Percentiles rank a stretch among this genome's conserved stretches.
Evolutionary conservation across 106 monocot genomes (phyloP).

Genomic region (Vanilla planifolia): DNA sequence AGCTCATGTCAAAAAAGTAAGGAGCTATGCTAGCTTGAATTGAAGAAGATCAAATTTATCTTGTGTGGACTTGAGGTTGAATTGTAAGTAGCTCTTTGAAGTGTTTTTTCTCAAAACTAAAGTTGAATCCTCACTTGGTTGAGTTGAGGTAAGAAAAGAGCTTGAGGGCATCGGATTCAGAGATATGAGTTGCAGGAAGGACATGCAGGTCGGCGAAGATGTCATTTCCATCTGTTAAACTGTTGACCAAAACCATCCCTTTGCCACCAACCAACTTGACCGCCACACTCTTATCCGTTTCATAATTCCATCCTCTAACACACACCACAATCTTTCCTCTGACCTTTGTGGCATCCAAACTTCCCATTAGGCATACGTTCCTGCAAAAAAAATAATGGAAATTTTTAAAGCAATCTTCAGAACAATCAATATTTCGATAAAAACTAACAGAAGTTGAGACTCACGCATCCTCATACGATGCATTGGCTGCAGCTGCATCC

Average conservation of each 20-base stretch:
- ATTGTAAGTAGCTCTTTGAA: no score
- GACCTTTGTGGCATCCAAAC: conserved; percentile 26
- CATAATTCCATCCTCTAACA: conserved; percentile 10
- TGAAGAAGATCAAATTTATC: no score
- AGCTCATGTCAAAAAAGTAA: no score
- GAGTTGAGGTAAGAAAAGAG: conserved; percentile 31
- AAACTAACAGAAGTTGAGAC: no score
- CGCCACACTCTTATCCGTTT: conserved; percentile 14
- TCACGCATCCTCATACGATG: conserved; percentile 10
- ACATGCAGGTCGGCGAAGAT: conserved; percentile 31
- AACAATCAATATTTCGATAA: no score
- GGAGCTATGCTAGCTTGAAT: no score
- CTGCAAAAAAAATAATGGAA: no score
- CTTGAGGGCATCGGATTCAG: conserved; percentile 15
- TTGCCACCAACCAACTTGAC: conserved; percentile 26
- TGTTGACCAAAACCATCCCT: conserved; percentile 34
- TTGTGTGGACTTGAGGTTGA: no score
- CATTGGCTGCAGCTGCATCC: conserved; percentile 9
- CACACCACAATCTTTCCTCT: conserved; percentile 43
- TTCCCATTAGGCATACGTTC: conserved; percentile 11
- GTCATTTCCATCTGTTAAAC: conserved; percentile 16
- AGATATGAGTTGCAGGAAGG: conserved; percentile 36
- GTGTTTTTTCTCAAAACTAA: no score
- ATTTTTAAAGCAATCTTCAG: no score
- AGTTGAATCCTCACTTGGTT: conserved; percentile 30